phyloP scores from a whole-genome alignment of 1,284 basidiomycete species.

The Ganoderma meredithae region DNA sequence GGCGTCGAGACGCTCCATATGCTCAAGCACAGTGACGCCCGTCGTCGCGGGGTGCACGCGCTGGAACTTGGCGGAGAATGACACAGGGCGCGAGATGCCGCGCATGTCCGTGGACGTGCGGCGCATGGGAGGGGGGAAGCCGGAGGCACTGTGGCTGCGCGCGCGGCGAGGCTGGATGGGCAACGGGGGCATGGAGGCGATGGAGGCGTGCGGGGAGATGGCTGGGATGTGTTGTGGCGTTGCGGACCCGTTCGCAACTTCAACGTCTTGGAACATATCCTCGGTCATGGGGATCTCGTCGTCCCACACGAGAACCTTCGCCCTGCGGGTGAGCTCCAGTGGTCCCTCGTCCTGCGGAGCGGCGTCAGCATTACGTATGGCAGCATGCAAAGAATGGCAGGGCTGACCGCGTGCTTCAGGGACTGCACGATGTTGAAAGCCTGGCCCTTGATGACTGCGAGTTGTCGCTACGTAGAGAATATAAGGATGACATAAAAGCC shows the following conservation, averaged over 20 bases:
- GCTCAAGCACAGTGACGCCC: conserved; percentile 81
- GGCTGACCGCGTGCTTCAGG: conserved; percentile 72
- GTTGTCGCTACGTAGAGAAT: conserved; percentile 65
- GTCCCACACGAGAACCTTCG: conserved; percentile 83
- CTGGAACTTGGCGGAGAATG: conserved; percentile 80
- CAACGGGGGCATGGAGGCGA: conserved; percentile 66
- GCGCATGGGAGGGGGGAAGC: conserved; percentile 73
- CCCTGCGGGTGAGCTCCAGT: conserved; percentile 82
- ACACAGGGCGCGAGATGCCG: conserved; percentile 65
- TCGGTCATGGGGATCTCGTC: conserved; percentile 83
- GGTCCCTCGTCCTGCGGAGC: conserved; percentile 71
- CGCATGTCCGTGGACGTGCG: conserved; percentile 68
- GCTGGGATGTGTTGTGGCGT: conserved; percentile 38
- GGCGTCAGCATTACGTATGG: conserved; percentile 21
- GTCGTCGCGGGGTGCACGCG: conserved; percentile 83
- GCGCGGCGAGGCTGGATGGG: conserved; percentile 43
- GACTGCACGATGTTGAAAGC: conserved; percentile 91
- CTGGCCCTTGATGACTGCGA: conserved; percentile 92
- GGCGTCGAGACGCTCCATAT: conserved; percentile 80
- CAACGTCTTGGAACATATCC: conserved; percentile 47
- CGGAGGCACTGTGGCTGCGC: conserved; percentile 66
- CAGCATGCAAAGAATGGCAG: conserved; percentile 19
- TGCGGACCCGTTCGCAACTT: background rate
- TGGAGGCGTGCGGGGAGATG: conserved; percentile 64
- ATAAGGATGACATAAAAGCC: background rate